Percentiles rank a stretch among this genome's conserved stretches.
Evolutionary conservation across 2,329 filamentous ascomycete species (phyloP).

Genomic region (Curvularia spicifera): DNA sequence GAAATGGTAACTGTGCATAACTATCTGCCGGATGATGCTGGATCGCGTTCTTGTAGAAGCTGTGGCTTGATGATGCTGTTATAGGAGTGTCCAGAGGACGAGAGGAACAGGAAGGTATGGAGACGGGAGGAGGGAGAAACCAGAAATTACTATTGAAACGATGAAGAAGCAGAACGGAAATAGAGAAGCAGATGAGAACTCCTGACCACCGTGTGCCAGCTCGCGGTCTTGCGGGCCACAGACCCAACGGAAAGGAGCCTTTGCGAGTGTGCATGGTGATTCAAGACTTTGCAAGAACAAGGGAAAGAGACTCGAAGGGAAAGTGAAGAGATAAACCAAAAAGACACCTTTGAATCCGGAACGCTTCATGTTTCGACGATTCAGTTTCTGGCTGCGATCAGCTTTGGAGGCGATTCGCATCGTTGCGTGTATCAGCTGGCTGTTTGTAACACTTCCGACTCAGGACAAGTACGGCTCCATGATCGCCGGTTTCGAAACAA

Average conservation of each 20-base stretch:
- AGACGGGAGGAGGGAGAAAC: conserved; percentile 18
- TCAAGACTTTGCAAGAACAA: background rate
- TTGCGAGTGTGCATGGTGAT: conserved; percentile 20
- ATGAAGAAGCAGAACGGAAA: conserved; percentile 19
- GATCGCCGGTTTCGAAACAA: conserved; percentile 6
- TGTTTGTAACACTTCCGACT: background rate
- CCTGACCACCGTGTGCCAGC: conserved; percentile 23
- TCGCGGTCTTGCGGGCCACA: conserved; percentile 15
- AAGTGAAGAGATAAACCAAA: background rate
- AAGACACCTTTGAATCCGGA: background rate
- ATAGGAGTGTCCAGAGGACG: conserved; percentile 23
- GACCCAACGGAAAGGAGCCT: conserved; percentile 13
- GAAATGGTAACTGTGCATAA: background rate
- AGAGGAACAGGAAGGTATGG: conserved; percentile 21
- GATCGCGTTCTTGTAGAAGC: background rate
- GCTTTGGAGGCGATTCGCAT: background rate
- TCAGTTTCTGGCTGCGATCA: background rate
- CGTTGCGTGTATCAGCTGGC: conserved; percentile 10
- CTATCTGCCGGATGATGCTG: background rate
- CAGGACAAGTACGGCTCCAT: background rate
- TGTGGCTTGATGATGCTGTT: background rate
- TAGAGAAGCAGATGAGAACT: conserved; percentile 19
- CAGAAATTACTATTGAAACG: conserved; percentile 7
- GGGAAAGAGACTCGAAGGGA: background rate
- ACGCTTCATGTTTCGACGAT: background rate